These are phyloP conservation scores for Sporothrix brunneoviolacea DNA, from an alignment of 2,329 filamentous ascomycete species.

Conservation along the genomic window DNA sequence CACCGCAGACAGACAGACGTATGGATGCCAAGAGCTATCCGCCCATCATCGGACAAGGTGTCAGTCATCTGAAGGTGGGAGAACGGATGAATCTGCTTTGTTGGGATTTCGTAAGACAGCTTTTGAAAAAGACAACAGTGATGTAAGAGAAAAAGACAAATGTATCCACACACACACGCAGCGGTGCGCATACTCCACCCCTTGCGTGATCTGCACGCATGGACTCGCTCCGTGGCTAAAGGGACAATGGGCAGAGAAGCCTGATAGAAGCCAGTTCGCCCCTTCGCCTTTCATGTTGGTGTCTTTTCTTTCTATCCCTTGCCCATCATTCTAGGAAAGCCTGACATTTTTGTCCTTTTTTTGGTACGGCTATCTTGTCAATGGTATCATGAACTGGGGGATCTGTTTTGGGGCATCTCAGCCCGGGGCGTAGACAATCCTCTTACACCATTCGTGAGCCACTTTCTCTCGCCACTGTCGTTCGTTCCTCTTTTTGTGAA, in stretches of 20 bases:
- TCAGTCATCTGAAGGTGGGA: neutral
- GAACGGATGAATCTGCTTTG: neutral
- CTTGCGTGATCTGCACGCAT: constrained; percentile 11
- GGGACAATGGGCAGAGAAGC: neutral
- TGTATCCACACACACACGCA: neutral
- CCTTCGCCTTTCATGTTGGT: neutral
- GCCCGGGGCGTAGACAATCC: neutral
- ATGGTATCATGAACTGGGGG: constrained; percentile 1
- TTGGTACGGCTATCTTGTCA: constrained; percentile 1
- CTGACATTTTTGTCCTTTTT: neutral
- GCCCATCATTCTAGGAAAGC: too few relatives aligned
- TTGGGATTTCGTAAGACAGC: too few relatives aligned
- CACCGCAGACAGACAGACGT: too few relatives aligned
- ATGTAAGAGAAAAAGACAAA: neutral
- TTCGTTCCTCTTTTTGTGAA: too few relatives aligned
- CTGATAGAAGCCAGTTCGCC: neutral
- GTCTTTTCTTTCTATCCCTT: too few relatives aligned
- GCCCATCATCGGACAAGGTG: neutral
- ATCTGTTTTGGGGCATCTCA: neutral
- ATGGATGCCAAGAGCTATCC: neutral
- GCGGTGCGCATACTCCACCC: neutral
- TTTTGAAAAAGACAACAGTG: too few relatives aligned
- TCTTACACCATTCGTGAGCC: neutral
- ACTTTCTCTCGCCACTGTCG: too few relatives aligned
- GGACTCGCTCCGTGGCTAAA: constrained; percentile 6